phyloP scores from a whole-genome alignment of 2,329 filamentous ascomycete genomes.

The Apiospora koreana region DNA sequence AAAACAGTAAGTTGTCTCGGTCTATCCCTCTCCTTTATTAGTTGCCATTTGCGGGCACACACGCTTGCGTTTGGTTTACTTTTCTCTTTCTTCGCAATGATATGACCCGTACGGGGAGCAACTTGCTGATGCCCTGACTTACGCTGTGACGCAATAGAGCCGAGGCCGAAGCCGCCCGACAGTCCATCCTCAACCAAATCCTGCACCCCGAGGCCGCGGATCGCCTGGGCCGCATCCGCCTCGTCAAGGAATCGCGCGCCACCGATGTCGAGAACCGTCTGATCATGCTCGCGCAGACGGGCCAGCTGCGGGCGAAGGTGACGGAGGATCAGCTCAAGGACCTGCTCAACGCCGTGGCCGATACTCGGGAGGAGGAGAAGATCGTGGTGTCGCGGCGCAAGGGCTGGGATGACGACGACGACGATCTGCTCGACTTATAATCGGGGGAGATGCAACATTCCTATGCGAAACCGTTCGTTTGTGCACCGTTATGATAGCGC shows the following conservation, averaged over 20 bases:
- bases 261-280: slow-evolving; percentile 89
- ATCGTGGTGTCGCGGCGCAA: slow-evolving; percentile 86
- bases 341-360: slow-evolving; percentile 79
- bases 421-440: slow-evolving; percentile 69
- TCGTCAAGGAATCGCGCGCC: slow-evolving; percentile 92
- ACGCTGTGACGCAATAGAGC: slow-evolving; percentile 10
- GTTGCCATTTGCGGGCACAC: background rate
- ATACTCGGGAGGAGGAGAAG: slow-evolving; percentile 74
- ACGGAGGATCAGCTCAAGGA: slow-evolving; percentile 94
- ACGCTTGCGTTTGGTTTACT: background rate
- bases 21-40: background rate
- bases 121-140: background rate
- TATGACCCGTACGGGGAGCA: background rate
- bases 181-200: slow-evolving; percentile 84
- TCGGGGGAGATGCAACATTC: slow-evolving; percentile 12
- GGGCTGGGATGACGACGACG: slow-evolving; percentile 80
- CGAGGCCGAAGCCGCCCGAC: slow-evolving; percentile 69
- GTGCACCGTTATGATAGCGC: background rate
- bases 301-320: slow-evolving; percentile 84
- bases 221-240: slow-evolving; percentile 87
- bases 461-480: background rate
- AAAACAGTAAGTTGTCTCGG: slow-evolving; percentile 54
- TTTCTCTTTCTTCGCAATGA: background rate
- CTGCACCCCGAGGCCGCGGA: slow-evolving; percentile 92
- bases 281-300: slow-evolving; percentile 85